Percentiles rank a stretch among this genome's conserved stretches.
phyloP scores from a whole-genome alignment of 179 eudicot species.

The Sideroxylon spinosum region DNA sequence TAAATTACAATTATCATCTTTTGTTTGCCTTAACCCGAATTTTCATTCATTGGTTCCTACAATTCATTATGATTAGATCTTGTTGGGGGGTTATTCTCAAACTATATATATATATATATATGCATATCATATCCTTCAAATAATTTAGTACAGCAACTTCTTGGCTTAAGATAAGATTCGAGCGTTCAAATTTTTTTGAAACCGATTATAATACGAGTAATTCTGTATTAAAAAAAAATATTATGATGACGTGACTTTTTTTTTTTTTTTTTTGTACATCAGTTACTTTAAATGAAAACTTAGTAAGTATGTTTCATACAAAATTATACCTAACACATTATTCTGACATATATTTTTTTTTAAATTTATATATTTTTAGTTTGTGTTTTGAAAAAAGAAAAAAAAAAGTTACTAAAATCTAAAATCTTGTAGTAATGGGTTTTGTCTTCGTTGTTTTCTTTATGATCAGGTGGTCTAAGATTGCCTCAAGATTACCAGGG shows the following conservation, averaged over 20 bases:
- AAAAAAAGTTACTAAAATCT: no score
- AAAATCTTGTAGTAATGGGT: slow-evolving; percentile 1
- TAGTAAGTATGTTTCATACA: no score
- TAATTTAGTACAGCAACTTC: not conserved
- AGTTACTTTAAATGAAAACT: no score
- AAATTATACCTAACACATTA: no score
- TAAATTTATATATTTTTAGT: no score
- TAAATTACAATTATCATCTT: not conserved
- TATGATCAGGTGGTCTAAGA: slow-evolving; percentile 80
- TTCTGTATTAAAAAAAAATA: not conserved
- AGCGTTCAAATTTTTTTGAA: slow-evolving; percentile 9
- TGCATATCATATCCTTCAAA: no score
- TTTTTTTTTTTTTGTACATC: no score
- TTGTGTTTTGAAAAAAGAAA: no score
- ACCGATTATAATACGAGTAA: not conserved
- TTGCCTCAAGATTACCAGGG: slow-evolving; percentile 82
- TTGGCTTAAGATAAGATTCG: slow-evolving; percentile 16
- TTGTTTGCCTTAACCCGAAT: not conserved
- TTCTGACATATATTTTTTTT: no score
- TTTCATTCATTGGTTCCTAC: not conserved
- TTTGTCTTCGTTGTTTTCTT: not conserved
- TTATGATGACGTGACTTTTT: no score
- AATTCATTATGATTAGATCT: not conserved
- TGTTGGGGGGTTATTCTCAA: slow-evolving; percentile 3
- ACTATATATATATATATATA: not conserved